Evolutionary conservation across 805 yeast species (phyloP), one percentile per base, ranked within the genome.

Genomic region (Saccharomycodes ludwigii): DNA sequence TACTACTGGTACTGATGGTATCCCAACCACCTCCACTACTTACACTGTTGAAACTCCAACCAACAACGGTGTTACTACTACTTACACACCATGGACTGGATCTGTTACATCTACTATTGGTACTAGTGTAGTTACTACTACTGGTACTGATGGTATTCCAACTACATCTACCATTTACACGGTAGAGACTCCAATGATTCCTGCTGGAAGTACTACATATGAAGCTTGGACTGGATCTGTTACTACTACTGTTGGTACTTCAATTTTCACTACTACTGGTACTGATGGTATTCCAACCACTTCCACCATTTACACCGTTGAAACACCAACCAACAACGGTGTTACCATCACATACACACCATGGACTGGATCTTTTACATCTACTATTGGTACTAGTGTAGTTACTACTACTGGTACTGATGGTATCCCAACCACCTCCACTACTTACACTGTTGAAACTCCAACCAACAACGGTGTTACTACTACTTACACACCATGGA

Each of bases 241-340:
- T n/a, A n/a, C n/a, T n/a, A n/a, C n/a, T n/a, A n/a, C n/a, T n/a
- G n/a, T n/a, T n/a, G n/a, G n/a, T n/a, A n/a, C 41, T 11, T 35
- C 23, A 3, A 26, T 30, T 23, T 26, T 30, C 15, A 32, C 39
- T 2, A 17, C 27, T 24, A 33, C 36, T 7, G 45, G 38, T 5
- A 13, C 30, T 1, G 35, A 37, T 21, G 45, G 45, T 10, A 26
- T 16, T 11, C 15, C 18, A 21, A 39, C 42, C 13, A 22, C 29
- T n/a, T 29, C 27, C 18, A 37, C 42, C 16, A 29, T 39, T 14
- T 39, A 37, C 32, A 26, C 35, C 26, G 45, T 41, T 11, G 41
- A 41, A 32, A 41, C 44, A 12, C 44, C 44, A 23, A 34, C 25
- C 16, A 17, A 22, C 11, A n/a, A n/a, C n/a, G n/a, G n/a, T n/a